Evolutionary conservation across 202 grass and related monocot genomes (phyloP), one percentile per base, ranked within the genome.

Genomic region (Hordeum pubiflorum): DNA sequence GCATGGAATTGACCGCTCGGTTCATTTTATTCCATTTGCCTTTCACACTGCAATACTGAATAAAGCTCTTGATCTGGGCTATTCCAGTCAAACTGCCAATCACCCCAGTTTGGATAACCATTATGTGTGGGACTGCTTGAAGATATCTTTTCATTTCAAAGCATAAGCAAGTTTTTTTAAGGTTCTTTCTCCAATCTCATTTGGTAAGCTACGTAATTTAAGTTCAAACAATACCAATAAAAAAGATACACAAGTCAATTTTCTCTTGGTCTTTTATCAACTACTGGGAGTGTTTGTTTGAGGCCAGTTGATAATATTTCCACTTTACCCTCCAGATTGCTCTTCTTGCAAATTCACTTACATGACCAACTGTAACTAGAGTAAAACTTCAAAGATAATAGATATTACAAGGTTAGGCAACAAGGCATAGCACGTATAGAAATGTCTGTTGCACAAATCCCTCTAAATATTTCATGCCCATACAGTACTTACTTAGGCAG

Each of bases 401-500:
- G 22, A 77, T 48, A 69, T 10, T 44, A 17, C 36, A 73, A 72
- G 1, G 18, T 72, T 33, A 39, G 26, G 22, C 33, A 79, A 79
- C 17, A 68, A 12, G 3, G 48, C 34, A 81, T 59, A 88, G 38
- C 36, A 74, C 50, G 32, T 29, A 52, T 39, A 10, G 38, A 41
- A 41, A 63, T 32, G 62, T 71, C 41, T 77, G 12, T 21, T 9
- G 52, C 21, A 27, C 40, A 7, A 68, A 61, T 75, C 20, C 1
- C 13, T 15, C 21, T 5, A 61, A 34, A 44, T 26, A 44, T 20
- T 46, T 33, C 21, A 66, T 39, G 18, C 52, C 63, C 26, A 38
- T 4, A 10, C 8, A 72, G 72, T 59, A 85, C 87, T 89, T 72
- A 85, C 82, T 38, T 85, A 60, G 87, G 82, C 22, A 89, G 74